A percentile compares a stretch with the other conserved stretches of the same genome.
phyloP scores from a whole-genome alignment of 2,329 filamentous ascomycete species.

The Davidsoniella eucalypti region DNA sequence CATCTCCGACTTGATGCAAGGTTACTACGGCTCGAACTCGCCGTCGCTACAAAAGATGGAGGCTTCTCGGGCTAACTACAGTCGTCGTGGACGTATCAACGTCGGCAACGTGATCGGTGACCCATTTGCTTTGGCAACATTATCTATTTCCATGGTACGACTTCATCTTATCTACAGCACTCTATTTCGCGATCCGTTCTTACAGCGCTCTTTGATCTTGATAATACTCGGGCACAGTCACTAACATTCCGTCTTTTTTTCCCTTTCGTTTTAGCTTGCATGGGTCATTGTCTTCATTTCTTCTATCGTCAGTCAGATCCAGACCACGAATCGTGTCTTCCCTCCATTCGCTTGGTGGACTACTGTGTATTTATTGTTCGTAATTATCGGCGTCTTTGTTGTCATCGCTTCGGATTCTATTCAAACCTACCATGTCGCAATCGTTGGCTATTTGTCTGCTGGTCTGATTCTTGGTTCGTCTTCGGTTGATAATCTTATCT shows the following conservation, averaged over 20 bases:
- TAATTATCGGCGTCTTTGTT: constrained; percentile 63
- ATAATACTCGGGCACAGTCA: not conserved
- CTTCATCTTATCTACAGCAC: not conserved
- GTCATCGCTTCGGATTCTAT: constrained; percentile 73
- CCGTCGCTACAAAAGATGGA: constrained; percentile 73
- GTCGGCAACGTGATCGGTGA: constrained; percentile 87
- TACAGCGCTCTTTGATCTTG: not conserved
- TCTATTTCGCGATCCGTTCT: not conserved
- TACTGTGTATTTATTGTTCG: constrained; percentile 67
- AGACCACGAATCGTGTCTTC: constrained; percentile 33
- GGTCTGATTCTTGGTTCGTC: constrained; percentile 76
- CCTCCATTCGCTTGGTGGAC: constrained; percentile 91
- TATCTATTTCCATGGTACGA: constrained; percentile 80
- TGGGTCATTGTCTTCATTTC: constrained; percentile 88
- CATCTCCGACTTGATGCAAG: constrained; percentile 38
- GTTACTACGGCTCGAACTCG: constrained; percentile 55
- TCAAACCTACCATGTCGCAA: constrained; percentile 78
- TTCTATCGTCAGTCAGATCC: constrained; percentile 35
- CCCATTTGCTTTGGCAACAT: constrained; percentile 85
- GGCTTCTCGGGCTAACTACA: constrained; percentile 41
- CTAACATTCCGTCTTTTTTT: not conserved
- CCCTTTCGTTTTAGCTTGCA: constrained; percentile 49
- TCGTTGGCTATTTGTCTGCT: constrained; percentile 72
- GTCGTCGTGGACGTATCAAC: constrained; percentile 46
- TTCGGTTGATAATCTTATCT: constrained; percentile 73